These are phyloP conservation scores for Microcyclosporella mali DNA, from an alignment of 2,329 filamentous ascomycete species.

Conservation along the genomic window DNA sequence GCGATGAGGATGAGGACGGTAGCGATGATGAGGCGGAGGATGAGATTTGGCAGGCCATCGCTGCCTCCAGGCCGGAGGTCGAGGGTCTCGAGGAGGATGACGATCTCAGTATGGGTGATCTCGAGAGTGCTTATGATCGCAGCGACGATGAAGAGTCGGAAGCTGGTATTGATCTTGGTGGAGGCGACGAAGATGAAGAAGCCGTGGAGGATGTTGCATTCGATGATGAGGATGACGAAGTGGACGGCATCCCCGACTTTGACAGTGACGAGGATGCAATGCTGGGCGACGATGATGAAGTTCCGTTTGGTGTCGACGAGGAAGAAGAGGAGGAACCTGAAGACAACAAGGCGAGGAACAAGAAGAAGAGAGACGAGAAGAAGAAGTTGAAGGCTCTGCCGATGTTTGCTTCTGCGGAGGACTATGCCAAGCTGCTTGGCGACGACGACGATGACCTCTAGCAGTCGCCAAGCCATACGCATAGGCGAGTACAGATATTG, in stretches of 20 bases:
- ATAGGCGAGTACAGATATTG: too few species aligned
- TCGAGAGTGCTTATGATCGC: slow-evolving; percentile 33
- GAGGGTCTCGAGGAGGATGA: slow-evolving; percentile 57
- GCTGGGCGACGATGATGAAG: slow-evolving; percentile 45
- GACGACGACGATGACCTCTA: slow-evolving; percentile 16
- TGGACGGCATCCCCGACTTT: slow-evolving; percentile 47
- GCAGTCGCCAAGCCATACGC: too few species aligned
- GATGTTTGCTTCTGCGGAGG: slow-evolving; percentile 86
- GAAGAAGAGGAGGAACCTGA: slow-evolving; percentile 43
- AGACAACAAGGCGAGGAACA: slow-evolving; percentile 35
- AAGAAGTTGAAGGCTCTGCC: slow-evolving; percentile 85
- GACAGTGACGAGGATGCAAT: slow-evolving; percentile 38
- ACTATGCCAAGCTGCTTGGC: slow-evolving; percentile 66
- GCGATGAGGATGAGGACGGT: slow-evolving; percentile 38
- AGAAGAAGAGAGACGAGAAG: slow-evolving; percentile 56
- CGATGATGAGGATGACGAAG: slow-evolving; percentile 42
- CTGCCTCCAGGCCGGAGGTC: slow-evolving; percentile 71
- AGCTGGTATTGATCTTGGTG: slow-evolving; percentile 40
- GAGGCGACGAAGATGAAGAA: slow-evolving; percentile 36
- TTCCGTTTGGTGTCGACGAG: slow-evolving; percentile 51
- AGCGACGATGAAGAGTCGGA: slow-evolving; percentile 43
- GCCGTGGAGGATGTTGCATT: slow-evolving; percentile 40
- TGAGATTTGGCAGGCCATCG: slow-evolving; percentile 87
- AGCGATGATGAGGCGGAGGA: slow-evolving; percentile 46
- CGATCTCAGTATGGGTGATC: slow-evolving; percentile 48